Evolutionary conservation across 1,284 basidiomycete species (phyloP).

Genomic region (Microbotryum lychnidis-dioicae): DNA sequence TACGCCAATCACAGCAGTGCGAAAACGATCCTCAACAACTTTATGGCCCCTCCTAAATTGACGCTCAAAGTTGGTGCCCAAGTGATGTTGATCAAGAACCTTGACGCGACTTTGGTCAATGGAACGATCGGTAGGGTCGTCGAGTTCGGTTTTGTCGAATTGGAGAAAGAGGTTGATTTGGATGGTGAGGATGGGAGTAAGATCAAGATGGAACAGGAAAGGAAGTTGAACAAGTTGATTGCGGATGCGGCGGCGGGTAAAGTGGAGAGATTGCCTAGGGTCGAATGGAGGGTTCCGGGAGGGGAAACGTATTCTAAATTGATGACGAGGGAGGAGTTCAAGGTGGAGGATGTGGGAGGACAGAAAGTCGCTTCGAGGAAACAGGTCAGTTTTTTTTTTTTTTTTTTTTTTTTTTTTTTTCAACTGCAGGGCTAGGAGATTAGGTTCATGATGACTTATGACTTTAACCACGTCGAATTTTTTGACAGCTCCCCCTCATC

Average conservation of each 20-base stretch:
- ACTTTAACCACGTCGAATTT: constrained; percentile 4
- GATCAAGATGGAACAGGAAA: constrained; percentile 43
- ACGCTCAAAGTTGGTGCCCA: constrained; percentile 57
- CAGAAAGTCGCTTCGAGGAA: constrained; percentile 51
- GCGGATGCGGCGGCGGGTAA: constrained; percentile 12
- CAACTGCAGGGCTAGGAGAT: too few relatives aligned
- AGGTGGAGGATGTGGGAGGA: constrained; percentile 72
- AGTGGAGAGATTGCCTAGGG: constrained; percentile 28
- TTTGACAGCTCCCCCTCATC: neutral
- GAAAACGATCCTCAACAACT: constrained; percentile 34
- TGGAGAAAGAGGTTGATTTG: constrained; percentile 34
- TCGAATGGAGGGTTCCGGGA: constrained; percentile 27
- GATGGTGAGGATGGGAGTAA: constrained; percentile 35
- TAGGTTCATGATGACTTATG: neutral
- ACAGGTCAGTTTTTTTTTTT: constrained; percentile 21
- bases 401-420: neutral
- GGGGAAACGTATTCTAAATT: constrained; percentile 16
- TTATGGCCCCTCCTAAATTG: constrained; percentile 45
- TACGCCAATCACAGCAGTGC: neutral
- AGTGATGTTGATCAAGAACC: constrained; percentile 67
- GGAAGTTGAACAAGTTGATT: constrained; percentile 38
- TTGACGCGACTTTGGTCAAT: constrained; percentile 68
- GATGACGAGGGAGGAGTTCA: constrained; percentile 64
- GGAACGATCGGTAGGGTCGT: constrained; percentile 68
- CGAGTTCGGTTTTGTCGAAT: constrained; percentile 49